Evolutionary conservation across 2,329 filamentous ascomycete species (phyloP).

Genomic region (Arthrinium puccinioides): DNA sequence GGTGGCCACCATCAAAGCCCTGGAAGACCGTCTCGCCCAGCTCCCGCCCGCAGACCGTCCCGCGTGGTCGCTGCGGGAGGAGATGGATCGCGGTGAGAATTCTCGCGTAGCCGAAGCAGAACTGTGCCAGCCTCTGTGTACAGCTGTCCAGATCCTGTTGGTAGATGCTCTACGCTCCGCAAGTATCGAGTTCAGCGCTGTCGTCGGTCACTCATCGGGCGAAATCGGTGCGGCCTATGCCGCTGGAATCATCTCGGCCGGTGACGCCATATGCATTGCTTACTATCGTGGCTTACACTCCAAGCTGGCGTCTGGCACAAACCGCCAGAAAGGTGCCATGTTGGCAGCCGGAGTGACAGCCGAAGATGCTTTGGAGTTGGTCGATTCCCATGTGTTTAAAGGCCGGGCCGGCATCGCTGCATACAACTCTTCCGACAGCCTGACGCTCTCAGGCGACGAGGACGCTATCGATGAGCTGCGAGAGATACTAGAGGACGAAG

Average conservation of each 20-base stretch:
- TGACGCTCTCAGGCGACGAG: slow-evolving; percentile 8
- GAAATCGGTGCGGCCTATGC: slow-evolving; percentile 45
- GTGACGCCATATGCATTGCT: slow-evolving; percentile 35
- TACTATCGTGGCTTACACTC: slow-evolving; percentile 37
- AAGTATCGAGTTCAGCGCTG: slow-evolving; percentile 24
- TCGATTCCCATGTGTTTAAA: slow-evolving; percentile 6
- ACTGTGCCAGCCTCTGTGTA: slow-evolving; percentile 23
- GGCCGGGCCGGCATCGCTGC: slow-evolving; percentile 6
- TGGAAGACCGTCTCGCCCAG: not conserved
- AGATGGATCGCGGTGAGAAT: slow-evolving; percentile 3
- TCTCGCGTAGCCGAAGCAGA: slow-evolving; percentile 15
- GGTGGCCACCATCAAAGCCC: not conserved
- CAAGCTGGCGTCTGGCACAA: slow-evolving; percentile 27
- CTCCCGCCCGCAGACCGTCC: slow-evolving; percentile 3
- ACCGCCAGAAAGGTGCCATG: slow-evolving; percentile 25
- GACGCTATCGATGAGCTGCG: slow-evolving; percentile 9
- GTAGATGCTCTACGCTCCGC: slow-evolving; percentile 19
- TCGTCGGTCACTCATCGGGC: slow-evolving; percentile 41
- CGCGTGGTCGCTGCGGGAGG: slow-evolving; percentile 3
- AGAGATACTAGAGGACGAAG: slow-evolving; percentile 6
- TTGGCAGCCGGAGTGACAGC: slow-evolving; percentile 21
- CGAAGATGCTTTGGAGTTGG: slow-evolving; percentile 6
- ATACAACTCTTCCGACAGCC: slow-evolving; percentile 8
- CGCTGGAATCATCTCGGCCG: slow-evolving; percentile 30
- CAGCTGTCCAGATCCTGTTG: slow-evolving; percentile 20